Percentiles rank a stretch among this genome's conserved stretches.
These are phyloP conservation scores for Glycine soja DNA, from an alignment of 306 rosid genomes.

Conservation along the genomic window DNA sequence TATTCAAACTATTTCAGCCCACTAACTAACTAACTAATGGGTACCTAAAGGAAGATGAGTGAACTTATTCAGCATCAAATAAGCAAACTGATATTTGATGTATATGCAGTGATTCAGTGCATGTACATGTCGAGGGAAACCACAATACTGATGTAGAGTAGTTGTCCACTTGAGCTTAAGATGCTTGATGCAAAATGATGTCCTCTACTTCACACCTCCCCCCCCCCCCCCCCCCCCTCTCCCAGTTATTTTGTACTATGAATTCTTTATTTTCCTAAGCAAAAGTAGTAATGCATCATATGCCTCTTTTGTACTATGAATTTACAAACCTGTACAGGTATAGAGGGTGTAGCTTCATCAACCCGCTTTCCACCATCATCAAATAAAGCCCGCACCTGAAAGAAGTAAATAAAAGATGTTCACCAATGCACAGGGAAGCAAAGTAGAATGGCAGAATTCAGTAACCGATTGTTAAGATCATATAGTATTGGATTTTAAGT, in stretches of 20 bases:
- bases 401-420: constrained; percentile 40
- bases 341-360: constrained; percentile 83
- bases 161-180: constrained; percentile 15
- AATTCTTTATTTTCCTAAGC: constrained; percentile 11
- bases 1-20: constrained; percentile 3
- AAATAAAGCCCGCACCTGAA: constrained; percentile 92
- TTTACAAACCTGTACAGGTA: constrained; percentile 87
- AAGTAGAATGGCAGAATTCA: constrained; percentile 9
- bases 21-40: neutral
- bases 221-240: neutral
- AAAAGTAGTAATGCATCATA: neutral
- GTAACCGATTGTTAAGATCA: constrained; percentile 31
- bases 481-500: constrained; percentile 33
- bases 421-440: constrained; percentile 21
- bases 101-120: neutral
- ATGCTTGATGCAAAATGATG: neutral
- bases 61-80: constrained; percentile 12
- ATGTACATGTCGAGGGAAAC: neutral
- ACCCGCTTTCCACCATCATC: constrained; percentile 93
- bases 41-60: constrained; percentile 15
- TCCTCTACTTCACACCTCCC: neutral
- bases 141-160: neutral
- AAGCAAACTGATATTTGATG: constrained; percentile 5
- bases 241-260: neutral
- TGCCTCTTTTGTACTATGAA: constrained; percentile 35